Conservation (phyloP, 2,329 filamentous ascomycete species). For the Amesomyces nigricolor region DNA sequence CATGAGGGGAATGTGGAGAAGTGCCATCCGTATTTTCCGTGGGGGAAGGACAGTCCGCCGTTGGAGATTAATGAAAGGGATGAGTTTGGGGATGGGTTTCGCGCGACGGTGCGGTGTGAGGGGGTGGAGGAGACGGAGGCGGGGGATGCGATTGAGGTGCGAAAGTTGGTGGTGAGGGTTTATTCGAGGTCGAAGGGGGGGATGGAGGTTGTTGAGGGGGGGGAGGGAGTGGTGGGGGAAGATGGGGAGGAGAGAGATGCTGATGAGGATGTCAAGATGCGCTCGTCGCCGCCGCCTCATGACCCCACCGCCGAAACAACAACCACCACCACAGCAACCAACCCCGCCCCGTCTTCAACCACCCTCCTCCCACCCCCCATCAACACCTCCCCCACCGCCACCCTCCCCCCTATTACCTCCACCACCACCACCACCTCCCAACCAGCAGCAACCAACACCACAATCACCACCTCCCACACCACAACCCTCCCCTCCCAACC, state of each 20-base stretch:
- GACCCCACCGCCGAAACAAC: background rate
- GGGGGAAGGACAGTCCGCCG: slow-evolving; percentile 45
- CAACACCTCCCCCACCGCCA: background rate
- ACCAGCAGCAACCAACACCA: too few species aligned
- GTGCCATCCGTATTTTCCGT: slow-evolving; percentile 84
- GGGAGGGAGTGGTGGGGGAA: background rate
- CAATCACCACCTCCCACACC: too few species aligned
- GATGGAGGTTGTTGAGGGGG: background rate
- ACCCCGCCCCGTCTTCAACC: background rate
- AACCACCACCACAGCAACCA: background rate
- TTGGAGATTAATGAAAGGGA: slow-evolving; percentile 57
- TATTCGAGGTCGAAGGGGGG: slow-evolving; percentile 11
- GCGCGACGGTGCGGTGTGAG: slow-evolving; percentile 64
- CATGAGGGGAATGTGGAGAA: slow-evolving; percentile 73
- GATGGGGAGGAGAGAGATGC: slow-evolving; percentile 3
- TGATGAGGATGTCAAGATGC: slow-evolving; percentile 22
- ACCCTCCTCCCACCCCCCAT: background rate
- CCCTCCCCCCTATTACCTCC: background rate
- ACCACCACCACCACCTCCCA: background rate
- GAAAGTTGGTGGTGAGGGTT: slow-evolving; percentile 61
- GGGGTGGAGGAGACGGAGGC: slow-evolving; percentile 50
- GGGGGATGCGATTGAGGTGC: slow-evolving; percentile 61
- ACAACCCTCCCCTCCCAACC: background rate
- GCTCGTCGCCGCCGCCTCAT: slow-evolving; percentile 6
- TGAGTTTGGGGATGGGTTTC: slow-evolving; percentile 61